Evolutionary conservation across 192 early-diverging fungal genomes (phyloP), one percentile per base, ranked within the genome.

Genomic region (Linnemannia schmuckeri): DNA sequence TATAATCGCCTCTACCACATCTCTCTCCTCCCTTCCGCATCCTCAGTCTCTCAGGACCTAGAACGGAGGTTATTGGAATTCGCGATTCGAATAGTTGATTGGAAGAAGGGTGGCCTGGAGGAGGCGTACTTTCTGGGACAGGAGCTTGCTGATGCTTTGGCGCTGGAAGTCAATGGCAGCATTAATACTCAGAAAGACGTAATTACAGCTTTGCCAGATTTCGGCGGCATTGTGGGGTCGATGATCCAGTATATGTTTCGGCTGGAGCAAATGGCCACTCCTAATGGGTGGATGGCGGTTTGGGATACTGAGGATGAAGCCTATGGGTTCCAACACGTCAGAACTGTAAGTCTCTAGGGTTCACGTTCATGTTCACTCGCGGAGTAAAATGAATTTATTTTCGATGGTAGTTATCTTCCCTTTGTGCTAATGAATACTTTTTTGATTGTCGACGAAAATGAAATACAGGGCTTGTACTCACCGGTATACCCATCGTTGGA

Each of bases 241-340:
- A 87, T 87, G 85, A 66, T 81, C 27, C 81, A 81, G 55, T 76
- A 74, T 33, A 54, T 87, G 61, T 61, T 70, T 18, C 76, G 81
- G 17, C 54, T 87, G 35, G 85, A 87, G n/a, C 71, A 75, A 4
- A 71, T 61, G 24, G 85, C 35, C 12, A 76, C 72, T 3, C 80
- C 85, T 12, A n/a, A 12, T 47, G 85, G 72, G 3, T 87, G 85
- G 85, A 55, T 24, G 13, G 75, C 72, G 3, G 52, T 75, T 1
- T 87, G 85, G 85, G 85, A 87, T 33, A 20, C 75, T 27, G 79
- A 77, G 20, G 85, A 87, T 27, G 85, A 87, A 13, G 85, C 85
- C 5, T 87, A 87, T 52, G 85, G 79, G 20, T 87, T 87, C 30
- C 57, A 81, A 20, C 85, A 87, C 41, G 44, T 80, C 41, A 44